Evolutionary conservation across 1,139 yeast species (phyloP).

Genomic region (Candida sojae): DNA sequence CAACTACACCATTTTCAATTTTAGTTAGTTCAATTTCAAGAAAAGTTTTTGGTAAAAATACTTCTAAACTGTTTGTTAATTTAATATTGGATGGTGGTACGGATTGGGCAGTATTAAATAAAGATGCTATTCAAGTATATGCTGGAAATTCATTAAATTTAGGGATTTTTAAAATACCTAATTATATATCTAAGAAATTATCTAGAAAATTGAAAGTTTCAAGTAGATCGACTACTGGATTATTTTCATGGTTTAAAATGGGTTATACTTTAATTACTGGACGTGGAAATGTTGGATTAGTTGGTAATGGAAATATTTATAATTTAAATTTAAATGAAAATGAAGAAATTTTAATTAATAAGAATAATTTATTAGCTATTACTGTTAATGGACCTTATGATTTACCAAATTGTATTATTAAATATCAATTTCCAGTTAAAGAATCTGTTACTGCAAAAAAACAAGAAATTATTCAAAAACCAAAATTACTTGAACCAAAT

Average conservation of each 20-base stretch:
- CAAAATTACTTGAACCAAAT: slow-evolving; percentile 4
- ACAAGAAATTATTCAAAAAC: slow-evolving; percentile 1
- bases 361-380: slow-evolving; percentile 49
- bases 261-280: slow-evolving; percentile 57
- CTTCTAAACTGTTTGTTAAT: slow-evolving; percentile 40
- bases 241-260: slow-evolving; percentile 28
- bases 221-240: slow-evolving; percentile 35
- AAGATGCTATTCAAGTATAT: slow-evolving; percentile 49
- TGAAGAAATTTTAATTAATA: slow-evolving; percentile 53
- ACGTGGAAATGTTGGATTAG: slow-evolving; percentile 58
- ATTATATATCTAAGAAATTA: slow-evolving; percentile 34
- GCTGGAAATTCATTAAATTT: slow-evolving; percentile 52
- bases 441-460: not conserved
- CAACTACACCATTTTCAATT: slow-evolving; percentile 49
- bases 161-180: slow-evolving; percentile 40
- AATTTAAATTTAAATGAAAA: slow-evolving; percentile 43
- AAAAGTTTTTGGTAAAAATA: slow-evolving; percentile 16
- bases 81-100: slow-evolving; percentile 54
- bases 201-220: slow-evolving; percentile 24
- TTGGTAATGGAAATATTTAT: slow-evolving; percentile 59
- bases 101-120: slow-evolving; percentile 62
- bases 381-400: slow-evolving; percentile 54
- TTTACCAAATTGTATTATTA: slow-evolving; percentile 37
- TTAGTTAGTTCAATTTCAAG: slow-evolving; percentile 27
- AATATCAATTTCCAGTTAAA: slow-evolving; percentile 22